Base-by-base conservation (phyloP, 2,329 filamentous ascomycete species). In the Claviceps humidiphila region DNA sequence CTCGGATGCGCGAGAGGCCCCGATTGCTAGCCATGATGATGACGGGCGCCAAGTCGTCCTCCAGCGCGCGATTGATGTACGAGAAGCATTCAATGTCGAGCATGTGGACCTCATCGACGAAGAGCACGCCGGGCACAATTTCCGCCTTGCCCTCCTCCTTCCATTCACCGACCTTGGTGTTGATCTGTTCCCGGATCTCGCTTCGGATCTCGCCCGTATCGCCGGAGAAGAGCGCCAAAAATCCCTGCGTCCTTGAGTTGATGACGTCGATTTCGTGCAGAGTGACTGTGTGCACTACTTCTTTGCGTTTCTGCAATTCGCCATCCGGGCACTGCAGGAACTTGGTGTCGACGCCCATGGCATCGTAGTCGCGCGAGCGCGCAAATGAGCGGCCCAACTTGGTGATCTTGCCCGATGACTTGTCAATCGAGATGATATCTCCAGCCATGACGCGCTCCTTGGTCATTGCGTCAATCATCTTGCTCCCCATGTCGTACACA, bases 401-500 rank as follows among this genome's bases (percentile, higher is more conserved):
- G 51, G 89, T 95, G 67, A 98, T 97, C 71, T 96, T 95, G 58
- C 93, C 93, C 2, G 89, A 95, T 0, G 91, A 90, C 74, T 98
- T 98, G 75, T 98, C 93, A 61, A 98, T 97, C 53, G 88, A 95
- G 63, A 98, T 94, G 59, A 98, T 93, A 67, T 98, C 93, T 61
- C 93, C 93, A 4, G 93, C 93, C 84, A 97, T 95, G 58, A 98
- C 89, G 63, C 94, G 91, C 74, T 98, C 93, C 72, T 97, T 97
- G 59, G 90, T 96, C 89, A 98, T 96, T 58, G 89, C 89, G 66
- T 98, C 93, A 59, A 98, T 98, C 93, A 98, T 97, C 73, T 97
- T 97, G 59, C 87, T 91, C 58, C 93, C 93, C 90, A 98, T 96
- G 64, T 98, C 93, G 73, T 97, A 98, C 59, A 98, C 87, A 13